Evolutionary conservation across 2,329 filamentous ascomycete species (phyloP), one percentile per base, ranked within the genome.

Genomic region (Cercospora sp.): DNA sequence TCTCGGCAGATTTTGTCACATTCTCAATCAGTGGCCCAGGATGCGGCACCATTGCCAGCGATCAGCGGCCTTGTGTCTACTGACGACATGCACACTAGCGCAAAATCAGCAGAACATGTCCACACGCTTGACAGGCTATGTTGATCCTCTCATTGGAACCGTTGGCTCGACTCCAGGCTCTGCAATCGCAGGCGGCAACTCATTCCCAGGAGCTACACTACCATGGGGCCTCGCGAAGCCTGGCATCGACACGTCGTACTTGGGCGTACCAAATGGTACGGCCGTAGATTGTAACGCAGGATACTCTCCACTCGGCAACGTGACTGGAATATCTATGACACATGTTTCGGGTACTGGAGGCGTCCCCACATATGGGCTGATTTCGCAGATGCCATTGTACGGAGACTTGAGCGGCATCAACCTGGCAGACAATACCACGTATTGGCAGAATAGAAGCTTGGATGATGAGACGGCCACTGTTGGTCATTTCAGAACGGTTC

Each of bases 131-230:
- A 55, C 69, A n/a, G 45, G 55, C 24, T 80, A 79, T 75, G 83
- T 84, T 8, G 83, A 84, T 66, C 78, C 81, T 1, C 80, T 84
- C 55, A 83, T 84, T 21, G 83, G 82, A 6, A 82, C 82, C 0
- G 82, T 83, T 70, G 82, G 82, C 7, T 80, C 81, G 0, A 80
- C 79, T 37, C 71, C 80, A 3, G 82, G 82, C 3, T 76, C 77
- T 7, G 72, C 71, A 67, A 81, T 79, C 70, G 80, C 77, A 9
- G 79, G 80, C 9, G 80, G 80, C 30, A 79, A 81, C 65, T 76
- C 79, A 12, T 81, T 81, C 53, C 78, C 80, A 4, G 80, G 80
- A 8, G 76, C 76, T 5, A 70, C 77, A 6, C 71, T 79, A 6
- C 80, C 80, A 2, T 81, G 80, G 67, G 79, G 77, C 7, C 80